A percentile compares a stretch with the other conserved stretches of the same genome.
Evolutionary conservation across 768 basidiomycete genomes (phyloP).

Genomic region (Boletales sp.): DNA sequence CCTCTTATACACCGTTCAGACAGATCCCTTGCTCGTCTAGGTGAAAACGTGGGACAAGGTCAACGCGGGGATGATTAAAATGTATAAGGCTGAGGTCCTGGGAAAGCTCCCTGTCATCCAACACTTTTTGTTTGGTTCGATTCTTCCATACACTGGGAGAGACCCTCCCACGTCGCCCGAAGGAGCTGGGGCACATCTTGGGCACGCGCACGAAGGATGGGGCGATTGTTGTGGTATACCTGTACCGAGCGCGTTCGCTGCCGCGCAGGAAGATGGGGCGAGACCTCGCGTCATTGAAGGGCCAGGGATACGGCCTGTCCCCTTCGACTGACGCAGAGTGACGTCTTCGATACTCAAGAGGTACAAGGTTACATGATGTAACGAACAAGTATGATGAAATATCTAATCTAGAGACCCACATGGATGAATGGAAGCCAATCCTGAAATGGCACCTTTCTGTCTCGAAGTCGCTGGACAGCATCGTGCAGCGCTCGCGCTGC

Average conservation of each 20-base stretch:
- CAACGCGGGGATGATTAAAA: slow-evolving; percentile 94
- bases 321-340: slow-evolving; percentile 50
- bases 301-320: slow-evolving; percentile 69
- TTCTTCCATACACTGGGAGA: slow-evolving; percentile 68
- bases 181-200: slow-evolving; percentile 14
- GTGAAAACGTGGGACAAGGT: slow-evolving; percentile 96
- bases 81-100: slow-evolving; percentile 94
- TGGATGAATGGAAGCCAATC: too few species aligned
- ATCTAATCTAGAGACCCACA: too few species aligned
- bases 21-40: slow-evolving; percentile 22
- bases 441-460: too few species aligned
- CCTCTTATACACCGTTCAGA: background rate
- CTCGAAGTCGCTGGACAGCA: too few species aligned
- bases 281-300: slow-evolving; percentile 46
- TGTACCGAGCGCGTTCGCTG: slow-evolving; percentile 79
- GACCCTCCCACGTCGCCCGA: slow-evolving; percentile 31
- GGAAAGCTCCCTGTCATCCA: slow-evolving; percentile 94
- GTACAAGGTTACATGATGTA: too few species aligned
- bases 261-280: slow-evolving; percentile 46
- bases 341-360: too few species aligned
- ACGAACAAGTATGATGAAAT: too few species aligned
- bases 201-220: slow-evolving; percentile 56
- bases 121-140: slow-evolving; percentile 90
- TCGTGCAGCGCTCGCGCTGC: too few species aligned
- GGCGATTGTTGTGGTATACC: slow-evolving; percentile 92